Conservation (phyloP, 108 stramenopile genomes). For the Skeletonema tropicum region DNA sequence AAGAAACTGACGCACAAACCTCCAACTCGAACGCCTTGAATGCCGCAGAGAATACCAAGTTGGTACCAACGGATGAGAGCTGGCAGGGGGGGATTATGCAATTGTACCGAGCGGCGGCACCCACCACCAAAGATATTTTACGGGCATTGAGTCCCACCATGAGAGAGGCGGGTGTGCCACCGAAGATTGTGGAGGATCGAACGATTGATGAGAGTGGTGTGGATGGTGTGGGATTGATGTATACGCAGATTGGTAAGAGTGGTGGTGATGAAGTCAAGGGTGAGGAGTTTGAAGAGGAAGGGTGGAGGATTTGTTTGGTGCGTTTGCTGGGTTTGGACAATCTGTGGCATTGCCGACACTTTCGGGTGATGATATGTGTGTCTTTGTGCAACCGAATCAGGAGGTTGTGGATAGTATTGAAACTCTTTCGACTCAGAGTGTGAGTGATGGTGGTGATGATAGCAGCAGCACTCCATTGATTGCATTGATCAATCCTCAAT, state of each 20-base stretch:
- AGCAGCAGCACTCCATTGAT: slow-evolving; percentile 27
- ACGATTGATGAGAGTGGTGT: slow-evolving; percentile 86
- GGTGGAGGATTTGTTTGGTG: background rate
- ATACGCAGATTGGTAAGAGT: slow-evolving; percentile 53
- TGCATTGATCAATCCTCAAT: slow-evolving; percentile 86
- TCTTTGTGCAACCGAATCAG: slow-evolving; percentile 86
- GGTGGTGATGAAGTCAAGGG: slow-evolving; percentile 1
- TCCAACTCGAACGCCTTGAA: background rate
- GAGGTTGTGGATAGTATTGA: slow-evolving; percentile 75
- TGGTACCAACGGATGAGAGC: slow-evolving; percentile 86
- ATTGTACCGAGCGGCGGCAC: slow-evolving; percentile 76
- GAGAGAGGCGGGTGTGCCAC: slow-evolving; percentile 64
- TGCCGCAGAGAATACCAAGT: slow-evolving; percentile 26
- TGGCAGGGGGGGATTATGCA: slow-evolving; percentile 96
- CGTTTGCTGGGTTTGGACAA: slow-evolving; percentile 17
- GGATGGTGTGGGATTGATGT: slow-evolving; percentile 83
- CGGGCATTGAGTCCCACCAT: slow-evolving; percentile 42
- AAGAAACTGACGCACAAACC: slow-evolving; percentile 56
- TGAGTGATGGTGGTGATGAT: slow-evolving; percentile 26
- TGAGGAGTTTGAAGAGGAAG: background rate
- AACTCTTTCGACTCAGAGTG: slow-evolving; percentile 46
- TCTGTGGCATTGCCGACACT: slow-evolving; percentile 43
- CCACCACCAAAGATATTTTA: slow-evolving; percentile 65
- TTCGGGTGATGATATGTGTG: slow-evolving; percentile 58
- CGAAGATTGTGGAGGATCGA: slow-evolving; percentile 81